Evolutionary conservation across 768 basidiomycete genomes (phyloP).

Genomic region (Amanita thiersii): DNA sequence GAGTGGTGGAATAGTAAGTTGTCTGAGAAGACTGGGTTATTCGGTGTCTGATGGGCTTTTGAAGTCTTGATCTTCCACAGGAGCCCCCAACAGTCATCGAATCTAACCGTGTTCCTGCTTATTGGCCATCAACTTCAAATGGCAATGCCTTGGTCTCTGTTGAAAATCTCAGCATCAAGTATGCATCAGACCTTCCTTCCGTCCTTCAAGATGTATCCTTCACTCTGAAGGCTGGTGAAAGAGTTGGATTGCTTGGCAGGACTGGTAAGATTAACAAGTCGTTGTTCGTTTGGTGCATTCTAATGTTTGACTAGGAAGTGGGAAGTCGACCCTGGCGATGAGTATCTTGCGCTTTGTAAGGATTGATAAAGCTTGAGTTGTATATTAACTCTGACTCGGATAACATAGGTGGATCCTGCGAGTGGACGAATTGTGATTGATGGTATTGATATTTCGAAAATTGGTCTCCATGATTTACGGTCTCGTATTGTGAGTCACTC

Average conservation of each 20-base stretch:
- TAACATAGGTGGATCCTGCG: constrained; percentile 58
- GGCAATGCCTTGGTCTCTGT: constrained; percentile 53
- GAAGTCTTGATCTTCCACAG: constrained; percentile 68
- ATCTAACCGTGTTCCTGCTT: constrained; percentile 72
- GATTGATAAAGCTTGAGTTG: constrained; percentile 9
- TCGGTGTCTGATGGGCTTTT: neutral
- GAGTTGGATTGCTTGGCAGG: constrained; percentile 73
- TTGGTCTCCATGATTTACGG: constrained; percentile 80
- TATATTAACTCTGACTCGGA: constrained; percentile 2
- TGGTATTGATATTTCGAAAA: constrained; percentile 80
- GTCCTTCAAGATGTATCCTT: constrained; percentile 77
- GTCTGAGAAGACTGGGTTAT: neutral
- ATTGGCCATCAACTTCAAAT: constrained; percentile 79
- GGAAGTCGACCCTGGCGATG: constrained; percentile 82
- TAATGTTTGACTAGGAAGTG: constrained; percentile 40
- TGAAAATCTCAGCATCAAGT: constrained; percentile 73
- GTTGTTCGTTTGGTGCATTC: neutral
- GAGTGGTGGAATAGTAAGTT: constrained; percentile 74
- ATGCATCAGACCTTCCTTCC: constrained; percentile 76
- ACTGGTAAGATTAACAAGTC: constrained; percentile 34
- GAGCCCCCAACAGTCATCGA: constrained; percentile 77
- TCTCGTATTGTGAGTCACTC: constrained; percentile 50
- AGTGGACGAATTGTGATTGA: constrained; percentile 75
- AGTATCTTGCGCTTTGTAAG: constrained; percentile 74
- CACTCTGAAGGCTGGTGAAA: constrained; percentile 58